These are phyloP conservation scores for Ophiostoma pallidulum DNA, from an alignment of 2,329 filamentous ascomycete genomes.

Conservation along the genomic window DNA sequence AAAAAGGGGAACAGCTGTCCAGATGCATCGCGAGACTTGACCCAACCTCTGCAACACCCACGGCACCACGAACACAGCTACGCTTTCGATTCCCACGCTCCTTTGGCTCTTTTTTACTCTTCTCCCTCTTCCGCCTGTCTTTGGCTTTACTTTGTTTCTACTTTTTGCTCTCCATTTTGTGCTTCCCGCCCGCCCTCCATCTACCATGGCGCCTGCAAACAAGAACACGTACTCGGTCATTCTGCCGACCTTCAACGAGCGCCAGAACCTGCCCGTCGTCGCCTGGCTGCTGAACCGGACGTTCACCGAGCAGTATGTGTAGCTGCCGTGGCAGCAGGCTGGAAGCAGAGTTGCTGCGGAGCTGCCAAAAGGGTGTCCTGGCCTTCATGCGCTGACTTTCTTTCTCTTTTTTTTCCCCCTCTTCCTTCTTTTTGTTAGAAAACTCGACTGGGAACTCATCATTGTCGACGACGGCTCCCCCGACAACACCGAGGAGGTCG, in stretches of 20 bases:
- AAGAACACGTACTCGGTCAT: slow-evolving; percentile 90
- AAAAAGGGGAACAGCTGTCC: slow-evolving; percentile 14
- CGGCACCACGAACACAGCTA: background rate
- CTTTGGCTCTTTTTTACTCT: background rate
- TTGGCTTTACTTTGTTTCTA: background rate
- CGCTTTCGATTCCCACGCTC: background rate
- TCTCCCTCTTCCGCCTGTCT: background rate
- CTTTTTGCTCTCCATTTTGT: too few species aligned
- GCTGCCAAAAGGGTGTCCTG: too few species aligned
- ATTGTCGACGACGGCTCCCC: slow-evolving; percentile 98
- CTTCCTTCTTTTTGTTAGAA: too few species aligned
- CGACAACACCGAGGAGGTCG: slow-evolving; percentile 87
- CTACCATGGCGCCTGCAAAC: slow-evolving; percentile 39
- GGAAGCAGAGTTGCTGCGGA: too few species aligned
- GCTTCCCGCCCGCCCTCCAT: too few species aligned
- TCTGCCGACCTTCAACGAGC: slow-evolving; percentile 97
- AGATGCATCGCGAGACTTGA: background rate
- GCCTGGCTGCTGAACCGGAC: slow-evolving; percentile 87
- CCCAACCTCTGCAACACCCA: background rate
- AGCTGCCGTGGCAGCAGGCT: too few species aligned
- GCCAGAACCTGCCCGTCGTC: slow-evolving; percentile 91
- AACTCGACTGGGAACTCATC: slow-evolving; percentile 93
- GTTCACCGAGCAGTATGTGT: slow-evolving; percentile 71
- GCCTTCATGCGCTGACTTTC: too few species aligned
- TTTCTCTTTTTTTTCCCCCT: too few species aligned